Conservation (phyloP, 2,329 filamentous ascomycete species). For the Tympanopsis confertula region DNA sequence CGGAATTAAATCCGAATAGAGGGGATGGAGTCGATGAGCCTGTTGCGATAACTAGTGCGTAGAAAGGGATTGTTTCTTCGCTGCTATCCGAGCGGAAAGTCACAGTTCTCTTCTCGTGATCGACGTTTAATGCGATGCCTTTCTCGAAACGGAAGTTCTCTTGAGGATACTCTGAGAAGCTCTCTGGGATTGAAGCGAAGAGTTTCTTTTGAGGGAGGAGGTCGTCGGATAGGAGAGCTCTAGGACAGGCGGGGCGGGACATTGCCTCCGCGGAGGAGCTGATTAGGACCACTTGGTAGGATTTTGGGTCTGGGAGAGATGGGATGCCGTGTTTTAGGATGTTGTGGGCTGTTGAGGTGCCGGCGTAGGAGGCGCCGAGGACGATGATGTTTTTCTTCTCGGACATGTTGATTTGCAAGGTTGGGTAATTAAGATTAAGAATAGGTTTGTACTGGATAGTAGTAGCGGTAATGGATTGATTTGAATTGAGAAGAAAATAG, state of each 20-base stretch:
- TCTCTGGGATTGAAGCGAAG: slow-evolving; percentile 23
- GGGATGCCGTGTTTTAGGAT: slow-evolving; percentile 38
- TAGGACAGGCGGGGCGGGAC: slow-evolving; percentile 29
- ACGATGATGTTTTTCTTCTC: slow-evolving; percentile 32
- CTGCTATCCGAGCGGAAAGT: slow-evolving; percentile 9
- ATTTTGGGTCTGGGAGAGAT: slow-evolving; percentile 15
- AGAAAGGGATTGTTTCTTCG: slow-evolving; percentile 16
- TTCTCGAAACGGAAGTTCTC: slow-evolving; percentile 27
- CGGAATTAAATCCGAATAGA: slow-evolving; percentile 23
- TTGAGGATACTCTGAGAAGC: slow-evolving; percentile 25
- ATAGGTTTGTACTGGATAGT: no score
- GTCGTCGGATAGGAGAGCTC: slow-evolving; percentile 30
- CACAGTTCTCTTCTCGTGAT: slow-evolving; percentile 19
- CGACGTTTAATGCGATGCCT: slow-evolving; percentile 21
- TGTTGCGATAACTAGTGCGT: slow-evolving; percentile 35
- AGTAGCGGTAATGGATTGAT: no score
- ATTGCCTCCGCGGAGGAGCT: slow-evolving; percentile 26
- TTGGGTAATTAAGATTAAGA: no score
- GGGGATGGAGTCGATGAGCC: slow-evolving; percentile 32
- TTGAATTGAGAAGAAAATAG: no score
- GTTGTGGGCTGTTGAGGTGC: slow-evolving; percentile 38
- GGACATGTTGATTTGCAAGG: slow-evolving; percentile 14
- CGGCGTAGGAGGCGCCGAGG: slow-evolving; percentile 39
- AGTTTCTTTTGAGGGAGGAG: slow-evolving; percentile 30
- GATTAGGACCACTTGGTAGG: slow-evolving; percentile 29